Percentiles rank a stretch among this genome's conserved stretches.
phyloP scores from a whole-genome alignment of 441 rosid genomes.

The Raphanus hybrid region DNA sequence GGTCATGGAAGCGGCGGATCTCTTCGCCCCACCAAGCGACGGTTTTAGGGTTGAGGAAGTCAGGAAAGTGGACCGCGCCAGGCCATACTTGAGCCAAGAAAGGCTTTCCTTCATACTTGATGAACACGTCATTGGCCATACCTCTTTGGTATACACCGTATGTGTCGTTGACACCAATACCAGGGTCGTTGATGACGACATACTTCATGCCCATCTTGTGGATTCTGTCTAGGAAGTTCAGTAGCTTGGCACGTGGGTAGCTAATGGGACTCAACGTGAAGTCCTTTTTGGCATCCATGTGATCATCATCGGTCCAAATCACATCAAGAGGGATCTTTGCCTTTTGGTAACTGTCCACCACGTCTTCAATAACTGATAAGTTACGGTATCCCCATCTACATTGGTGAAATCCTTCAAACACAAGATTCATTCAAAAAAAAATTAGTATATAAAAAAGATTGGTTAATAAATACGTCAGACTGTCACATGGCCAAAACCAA shows the following conservation, averaged over 20 bases:
- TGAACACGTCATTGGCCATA: conserved; percentile 81
- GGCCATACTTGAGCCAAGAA: conserved; percentile 99
- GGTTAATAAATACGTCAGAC: background rate
- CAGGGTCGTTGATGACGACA: conserved; percentile 93
- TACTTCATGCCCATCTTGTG: conserved; percentile 93
- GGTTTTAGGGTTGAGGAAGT: conserved; percentile 91
- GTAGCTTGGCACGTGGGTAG: conserved; percentile 82
- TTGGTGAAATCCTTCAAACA: conserved; percentile 81
- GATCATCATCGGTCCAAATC: conserved; percentile 97
- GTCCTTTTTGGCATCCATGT: conserved; percentile 95
- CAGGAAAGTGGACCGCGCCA: conserved; percentile 91
- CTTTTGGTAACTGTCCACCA: conserved; percentile 78
- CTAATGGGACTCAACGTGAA: conserved; percentile 74
- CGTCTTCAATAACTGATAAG: conserved; percentile 92
- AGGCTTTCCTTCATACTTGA: conserved; percentile 86
- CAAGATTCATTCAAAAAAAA: background rate
- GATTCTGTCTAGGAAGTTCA: conserved; percentile 81
- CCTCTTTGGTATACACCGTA: conserved; percentile 87
- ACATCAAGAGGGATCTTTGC: conserved; percentile 94
- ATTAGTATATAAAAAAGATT: background rate
- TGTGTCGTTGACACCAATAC: conserved; percentile 76
- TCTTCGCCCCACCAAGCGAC: conserved; percentile 96
- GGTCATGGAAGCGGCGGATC: conserved; percentile 83
- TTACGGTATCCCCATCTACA: conserved; percentile 99
- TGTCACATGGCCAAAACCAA: conserved; percentile 1